phyloP scores from a whole-genome alignment of 495 filamentous ascomycete genomes.

The Hypoxylon fuscum region DNA sequence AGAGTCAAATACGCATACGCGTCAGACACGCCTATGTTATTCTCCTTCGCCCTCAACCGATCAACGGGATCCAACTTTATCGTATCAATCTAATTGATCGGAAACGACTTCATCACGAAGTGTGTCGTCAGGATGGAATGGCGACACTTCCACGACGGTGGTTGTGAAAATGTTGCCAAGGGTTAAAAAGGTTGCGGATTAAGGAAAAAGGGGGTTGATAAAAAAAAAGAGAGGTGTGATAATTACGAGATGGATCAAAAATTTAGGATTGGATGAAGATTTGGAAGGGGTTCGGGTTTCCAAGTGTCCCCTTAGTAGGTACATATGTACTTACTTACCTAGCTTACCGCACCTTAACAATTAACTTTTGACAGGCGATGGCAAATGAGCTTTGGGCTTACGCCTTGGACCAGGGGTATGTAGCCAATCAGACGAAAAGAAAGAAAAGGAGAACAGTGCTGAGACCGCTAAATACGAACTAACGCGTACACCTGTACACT shows the following conservation, averaged over 20 bases:
- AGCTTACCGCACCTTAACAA: too few species aligned
- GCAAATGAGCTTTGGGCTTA: neutral
- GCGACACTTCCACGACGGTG: slow-evolving; percentile 17
- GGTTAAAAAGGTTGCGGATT: neutral
- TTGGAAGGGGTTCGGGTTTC: slow-evolving; percentile 10
- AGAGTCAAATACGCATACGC: slow-evolving; percentile 31
- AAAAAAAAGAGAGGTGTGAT: too few species aligned
- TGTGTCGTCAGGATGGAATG: slow-evolving; percentile 14
- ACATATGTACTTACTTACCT: too few species aligned
- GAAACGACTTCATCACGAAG: slow-evolving; percentile 32
- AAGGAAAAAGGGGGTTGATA: slow-evolving; percentile 23
- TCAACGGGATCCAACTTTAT: slow-evolving; percentile 25
- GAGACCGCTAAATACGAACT: slow-evolving; percentile 12
- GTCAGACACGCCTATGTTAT: slow-evolving; percentile 35
- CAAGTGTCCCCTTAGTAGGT: too few species aligned
- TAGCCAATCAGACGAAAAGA: slow-evolving; percentile 10
- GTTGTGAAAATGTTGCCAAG: slow-evolving; percentile 14
- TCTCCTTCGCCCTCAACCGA: slow-evolving; percentile 17
- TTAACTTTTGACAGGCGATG: slow-evolving; percentile 10
- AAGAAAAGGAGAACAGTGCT: slow-evolving; percentile 17
- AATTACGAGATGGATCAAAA: slow-evolving; percentile 28
- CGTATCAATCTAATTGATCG: slow-evolving; percentile 33
- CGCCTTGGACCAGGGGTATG: slow-evolving; percentile 3
- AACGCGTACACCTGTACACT: neutral
- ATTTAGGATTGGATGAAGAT: slow-evolving; percentile 28